phyloP scores from a whole-genome alignment of 1,284 basidiomycete species.

The Taiwanofungus camphoratus region DNA sequence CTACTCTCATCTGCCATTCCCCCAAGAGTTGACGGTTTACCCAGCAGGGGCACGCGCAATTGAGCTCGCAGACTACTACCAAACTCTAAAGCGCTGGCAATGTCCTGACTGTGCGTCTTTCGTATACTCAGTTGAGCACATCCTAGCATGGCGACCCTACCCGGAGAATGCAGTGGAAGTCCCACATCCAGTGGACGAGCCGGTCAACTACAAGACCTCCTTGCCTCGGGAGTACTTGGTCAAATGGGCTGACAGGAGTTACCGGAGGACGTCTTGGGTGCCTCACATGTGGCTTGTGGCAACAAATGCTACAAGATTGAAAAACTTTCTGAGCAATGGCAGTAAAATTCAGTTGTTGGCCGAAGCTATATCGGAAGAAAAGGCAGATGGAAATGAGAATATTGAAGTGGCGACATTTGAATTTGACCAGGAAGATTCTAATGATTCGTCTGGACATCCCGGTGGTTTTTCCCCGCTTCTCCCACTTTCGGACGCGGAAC shows the following conservation, averaged over 20 bases:
- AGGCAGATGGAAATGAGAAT: conserved; percentile 23
- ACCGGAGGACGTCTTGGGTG: conserved; percentile 78
- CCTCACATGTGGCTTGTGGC: conserved; percentile 85
- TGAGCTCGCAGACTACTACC: conserved; percentile 60
- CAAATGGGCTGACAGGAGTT: conserved; percentile 79
- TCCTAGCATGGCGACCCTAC: conserved; percentile 86
- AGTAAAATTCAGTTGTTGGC: conserved; percentile 63
- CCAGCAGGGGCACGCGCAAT: conserved; percentile 33
- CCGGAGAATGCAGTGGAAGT: conserved; percentile 57
- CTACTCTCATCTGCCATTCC: conserved; percentile 66
- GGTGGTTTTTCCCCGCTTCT: conserved; percentile 29
- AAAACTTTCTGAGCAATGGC: conserved; percentile 72
- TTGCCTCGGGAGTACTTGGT: conserved; percentile 86
- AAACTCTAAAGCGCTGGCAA: conserved; percentile 58
- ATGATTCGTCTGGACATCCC: conserved; percentile 27
- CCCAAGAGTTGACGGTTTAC: conserved; percentile 26
- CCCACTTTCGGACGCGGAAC: conserved; percentile 51
- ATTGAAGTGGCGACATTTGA: conserved; percentile 14
- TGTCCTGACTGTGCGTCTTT: conserved; percentile 81
- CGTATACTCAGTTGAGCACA: conserved; percentile 71
- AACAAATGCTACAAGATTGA: conserved; percentile 54
- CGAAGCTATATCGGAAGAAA: conserved; percentile 33
- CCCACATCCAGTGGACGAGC: conserved; percentile 32
- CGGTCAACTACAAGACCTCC: conserved; percentile 48
- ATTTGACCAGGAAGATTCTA: conserved; percentile 27